Percentiles rank a stretch among this genome's conserved stretches.
Evolutionary conservation across 2,329 filamentous ascomycete species (phyloP).

Genomic region (Monosporascus sp.): DNA sequence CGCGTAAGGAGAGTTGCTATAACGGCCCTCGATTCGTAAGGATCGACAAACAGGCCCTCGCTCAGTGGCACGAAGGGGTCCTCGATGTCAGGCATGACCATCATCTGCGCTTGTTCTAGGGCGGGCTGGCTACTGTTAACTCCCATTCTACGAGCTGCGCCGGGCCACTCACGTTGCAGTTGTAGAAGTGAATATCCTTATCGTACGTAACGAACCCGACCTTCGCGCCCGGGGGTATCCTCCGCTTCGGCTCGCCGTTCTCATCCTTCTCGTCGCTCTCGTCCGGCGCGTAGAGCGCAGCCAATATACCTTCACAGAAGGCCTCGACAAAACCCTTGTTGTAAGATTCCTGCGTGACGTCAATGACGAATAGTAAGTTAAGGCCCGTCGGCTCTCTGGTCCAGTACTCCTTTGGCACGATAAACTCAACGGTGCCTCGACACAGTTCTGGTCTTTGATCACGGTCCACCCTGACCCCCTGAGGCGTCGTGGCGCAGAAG

Average conservation of each 20-base stretch:
- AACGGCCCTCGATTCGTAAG: conserved; percentile 75
- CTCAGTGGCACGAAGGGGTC: conserved; percentile 92
- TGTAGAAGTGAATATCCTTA: conserved; percentile 97
- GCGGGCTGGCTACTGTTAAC: conserved; percentile 46
- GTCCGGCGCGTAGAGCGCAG: conserved; percentile 73
- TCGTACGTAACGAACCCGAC: conserved; percentile 95
- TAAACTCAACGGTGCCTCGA: conserved; percentile 89
- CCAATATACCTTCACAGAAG: conserved; percentile 82
- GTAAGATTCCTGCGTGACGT: conserved; percentile 86
- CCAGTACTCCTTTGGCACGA: conserved; percentile 98
- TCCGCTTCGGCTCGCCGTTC: conserved; percentile 47
- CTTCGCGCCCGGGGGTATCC: conserved; percentile 73
- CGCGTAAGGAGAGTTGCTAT: conserved; percentile 82
- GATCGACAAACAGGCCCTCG: conserved; percentile 90
- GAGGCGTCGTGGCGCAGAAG: conserved; percentile 83
- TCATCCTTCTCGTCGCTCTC: conserved; percentile 47
- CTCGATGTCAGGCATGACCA: conserved; percentile 96
- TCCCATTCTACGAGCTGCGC: background rate
- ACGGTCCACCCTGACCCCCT: conserved; percentile 81
- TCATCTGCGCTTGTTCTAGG: conserved; percentile 88
- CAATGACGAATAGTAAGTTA: conserved; percentile 85
- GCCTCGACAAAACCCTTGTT: conserved; percentile 88
- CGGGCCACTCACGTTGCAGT: conserved; percentile 64
- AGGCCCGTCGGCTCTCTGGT: conserved; percentile 86
- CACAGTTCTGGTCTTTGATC: conserved; percentile 85